phyloP scores from a whole-genome alignment of 108 stramenopile species.

The Conticribra guillardii region DNA sequence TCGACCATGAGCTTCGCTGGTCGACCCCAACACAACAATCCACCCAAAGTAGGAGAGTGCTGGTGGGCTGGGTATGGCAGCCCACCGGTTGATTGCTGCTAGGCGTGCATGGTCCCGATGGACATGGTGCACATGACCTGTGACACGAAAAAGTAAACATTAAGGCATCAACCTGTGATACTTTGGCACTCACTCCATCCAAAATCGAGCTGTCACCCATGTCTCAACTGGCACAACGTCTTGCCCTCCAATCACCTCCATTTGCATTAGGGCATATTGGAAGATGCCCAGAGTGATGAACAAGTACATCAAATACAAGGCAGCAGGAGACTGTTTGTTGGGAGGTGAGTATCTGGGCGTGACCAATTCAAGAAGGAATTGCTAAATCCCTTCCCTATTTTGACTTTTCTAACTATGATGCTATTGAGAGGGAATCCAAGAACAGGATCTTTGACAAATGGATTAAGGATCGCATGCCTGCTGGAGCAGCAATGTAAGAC shows the following conservation, averaged over 20 bases:
- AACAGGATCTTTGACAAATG: background rate
- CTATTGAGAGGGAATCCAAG: background rate
- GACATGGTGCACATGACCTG: too few relatives aligned
- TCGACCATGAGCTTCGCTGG: too few relatives aligned
- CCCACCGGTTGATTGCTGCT: too few relatives aligned
- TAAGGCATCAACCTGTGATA: too few relatives aligned
- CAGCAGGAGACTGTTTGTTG: constrained; percentile 35
- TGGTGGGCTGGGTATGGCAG: too few relatives aligned
- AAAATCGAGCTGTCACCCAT: constrained; percentile 37
- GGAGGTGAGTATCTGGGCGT: constrained; percentile 20
- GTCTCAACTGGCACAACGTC: constrained; percentile 12
- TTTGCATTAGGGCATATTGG: constrained; percentile 32
- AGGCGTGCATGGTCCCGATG: too few relatives aligned
- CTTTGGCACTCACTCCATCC: constrained; percentile 31
- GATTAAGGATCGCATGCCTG: constrained; percentile 5
- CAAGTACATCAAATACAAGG: constrained; percentile 15
- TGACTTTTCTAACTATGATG: constrained; percentile 7
- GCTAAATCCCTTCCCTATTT: constrained; percentile 15
- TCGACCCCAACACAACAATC: too few relatives aligned
- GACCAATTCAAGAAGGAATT: constrained; percentile 1
- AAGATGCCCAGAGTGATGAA: constrained; percentile 27
- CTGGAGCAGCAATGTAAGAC: background rate
- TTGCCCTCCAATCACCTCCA: constrained; percentile 28
- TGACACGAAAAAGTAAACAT: too few relatives aligned
- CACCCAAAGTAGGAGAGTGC: too few relatives aligned